phyloP scores from a whole-genome alignment of 2,329 filamentous ascomycete species.

The Gaeumannomyces sp. region DNA sequence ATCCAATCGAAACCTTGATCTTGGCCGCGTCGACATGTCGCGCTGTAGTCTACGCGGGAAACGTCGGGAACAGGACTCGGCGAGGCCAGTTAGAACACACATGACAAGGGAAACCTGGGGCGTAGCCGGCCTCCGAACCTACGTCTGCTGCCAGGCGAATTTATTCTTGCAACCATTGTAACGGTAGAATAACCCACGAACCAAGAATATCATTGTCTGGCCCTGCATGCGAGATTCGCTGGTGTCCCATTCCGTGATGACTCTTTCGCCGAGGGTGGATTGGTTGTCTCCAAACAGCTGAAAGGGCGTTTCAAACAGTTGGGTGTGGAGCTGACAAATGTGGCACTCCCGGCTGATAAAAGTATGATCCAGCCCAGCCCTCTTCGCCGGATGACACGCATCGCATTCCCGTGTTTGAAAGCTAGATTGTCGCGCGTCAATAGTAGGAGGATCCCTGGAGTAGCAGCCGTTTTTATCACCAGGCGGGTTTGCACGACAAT shows the following conservation, averaged over 20 bases:
- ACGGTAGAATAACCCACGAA: too few relatives aligned
- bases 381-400: background rate
- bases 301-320: background rate
- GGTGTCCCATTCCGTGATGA: background rate
- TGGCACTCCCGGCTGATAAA: background rate
- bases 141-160: too few relatives aligned
- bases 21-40: too few relatives aligned
- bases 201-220: too few relatives aligned
- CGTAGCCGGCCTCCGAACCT: too few relatives aligned
- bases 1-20: too few relatives aligned
- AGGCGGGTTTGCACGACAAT: background rate
- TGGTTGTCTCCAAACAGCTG: background rate
- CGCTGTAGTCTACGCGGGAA: too few relatives aligned
- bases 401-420: background rate
- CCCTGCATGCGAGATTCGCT: too few relatives aligned
- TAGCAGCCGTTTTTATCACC: background rate
- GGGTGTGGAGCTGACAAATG: background rate
- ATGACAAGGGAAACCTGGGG: too few relatives aligned
- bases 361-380: background rate
- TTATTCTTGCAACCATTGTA: too few relatives aligned
- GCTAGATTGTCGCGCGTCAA: background rate
- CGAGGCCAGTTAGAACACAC: too few relatives aligned
- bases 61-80: too few relatives aligned
- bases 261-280: background rate
- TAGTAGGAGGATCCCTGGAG: background rate